Base-by-base conservation (phyloP, 352 stramenopile genomes). In the Phytophthora sansomeana region DNA sequence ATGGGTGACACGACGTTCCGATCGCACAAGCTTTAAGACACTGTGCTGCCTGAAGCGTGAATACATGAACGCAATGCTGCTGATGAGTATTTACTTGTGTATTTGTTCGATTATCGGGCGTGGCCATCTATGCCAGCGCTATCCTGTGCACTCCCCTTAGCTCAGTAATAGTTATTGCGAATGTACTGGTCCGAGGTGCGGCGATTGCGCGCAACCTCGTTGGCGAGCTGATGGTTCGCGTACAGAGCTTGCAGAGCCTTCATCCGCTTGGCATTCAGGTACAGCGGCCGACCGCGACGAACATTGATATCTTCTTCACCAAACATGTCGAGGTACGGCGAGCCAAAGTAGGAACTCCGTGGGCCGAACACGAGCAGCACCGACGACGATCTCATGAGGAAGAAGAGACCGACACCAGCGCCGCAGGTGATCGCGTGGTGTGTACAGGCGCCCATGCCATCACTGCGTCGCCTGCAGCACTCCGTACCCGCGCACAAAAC, bases 141-240 rank as follows among this genome's bases (percentile, higher is more conserved):
- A 6, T 35, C 26, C 30, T 39, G 33, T 39, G 9, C 30, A n/a
- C 5, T 41, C 24, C 28, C 46, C 49, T 21, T 36, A 32, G 17
- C 41, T 75, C 66, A 95, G 72, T 93, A 95, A 75, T 90, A 93
- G 63, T 93, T 91, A 67, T 88, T 92, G 42, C 85, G 81, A 59
- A 96, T 96, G 62, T 92, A 94, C 69, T 93, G 85, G 52, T 96
- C 88, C 5, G 88, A 96, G 6, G 88, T 93, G 49, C 86, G 85
- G 21, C 88, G 85, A 63, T 93, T 93, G 30, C 86, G 85, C 6
- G 85, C 78, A 10, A 96, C 86, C 63, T 95, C 86, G 50, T 92
- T 90, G 4, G 85, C 86, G 47, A 95, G 67, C 58, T 91, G 76
- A 72, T 96, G 88, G 33, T 81, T 90, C n/a, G 81, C 80, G 55